These are phyloP conservation scores for Apiosordaria backusii DNA, from an alignment of 495 filamentous ascomycete species.

Conservation along the genomic window DNA sequence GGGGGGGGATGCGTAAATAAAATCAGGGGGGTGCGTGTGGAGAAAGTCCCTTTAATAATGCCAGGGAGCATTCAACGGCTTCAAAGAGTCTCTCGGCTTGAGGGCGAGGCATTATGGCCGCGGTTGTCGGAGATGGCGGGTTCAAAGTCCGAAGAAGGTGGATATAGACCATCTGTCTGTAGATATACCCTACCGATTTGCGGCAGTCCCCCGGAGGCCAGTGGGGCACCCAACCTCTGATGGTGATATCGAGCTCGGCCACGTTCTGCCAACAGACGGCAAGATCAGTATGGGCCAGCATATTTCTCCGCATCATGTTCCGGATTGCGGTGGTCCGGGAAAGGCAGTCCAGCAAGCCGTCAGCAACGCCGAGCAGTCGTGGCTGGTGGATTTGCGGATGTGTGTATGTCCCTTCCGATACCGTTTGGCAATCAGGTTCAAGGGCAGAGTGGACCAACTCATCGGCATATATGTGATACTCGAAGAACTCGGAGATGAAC, in stretches of 20 bases:
- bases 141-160: conserved; percentile 84
- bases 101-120: conserved; percentile 66
- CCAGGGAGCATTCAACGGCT: conserved; percentile 78
- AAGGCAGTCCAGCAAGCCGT: conserved; percentile 78
- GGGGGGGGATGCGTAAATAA: too few relatives aligned
- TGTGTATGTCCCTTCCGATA: conserved; percentile 60
- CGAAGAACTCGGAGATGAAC: conserved; percentile 90
- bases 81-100: conserved; percentile 68
- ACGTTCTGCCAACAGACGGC: conserved; percentile 68
- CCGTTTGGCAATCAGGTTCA: too few relatives aligned
- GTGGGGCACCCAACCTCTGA: conserved; percentile 70
- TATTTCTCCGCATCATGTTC: conserved; percentile 68
- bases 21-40: too few relatives aligned
- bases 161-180: conserved; percentile 87
- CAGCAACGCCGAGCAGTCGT: conserved; percentile 77
- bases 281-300: conserved; percentile 62
- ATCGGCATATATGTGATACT: conserved; percentile 82
- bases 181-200: conserved; percentile 71
- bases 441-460: conserved; percentile 66
- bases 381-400: conserved; percentile 72
- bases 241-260: conserved; percentile 69
- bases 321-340: conserved; percentile 76
- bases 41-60: conserved; percentile 60
- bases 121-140: conserved; percentile 57
- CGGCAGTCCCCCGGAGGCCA: conserved; percentile 68